Base-by-base conservation (phyloP, 345 rosid genomes). In the Laguncularia racemosa region DNA sequence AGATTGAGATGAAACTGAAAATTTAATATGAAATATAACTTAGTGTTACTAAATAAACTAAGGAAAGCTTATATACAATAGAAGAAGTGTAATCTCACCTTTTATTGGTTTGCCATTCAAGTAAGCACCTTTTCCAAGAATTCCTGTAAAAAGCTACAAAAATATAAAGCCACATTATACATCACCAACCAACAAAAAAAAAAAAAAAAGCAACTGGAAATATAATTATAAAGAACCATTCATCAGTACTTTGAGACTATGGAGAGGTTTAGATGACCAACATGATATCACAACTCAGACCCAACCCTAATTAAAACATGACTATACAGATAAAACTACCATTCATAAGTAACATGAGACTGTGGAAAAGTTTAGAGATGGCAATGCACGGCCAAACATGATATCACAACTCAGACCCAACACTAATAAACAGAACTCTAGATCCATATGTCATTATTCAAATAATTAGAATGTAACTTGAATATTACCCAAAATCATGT, bases 111-210 rank as follows among this genome's bases (percentile, higher is more conserved):
- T 82, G 20, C 89, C 96, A 72, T 89, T 87, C 62, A 89, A 64
- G 76, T 79, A 87, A 20, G 97, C 89, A 56, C 97, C 97, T 73
- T 84, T 77, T 63, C 92, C 95, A 26, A 20, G 71, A 48, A 84
- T 69, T 56, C 83, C 96, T 12, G 90, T 85, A 70, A 76, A 93
- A 47, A 93, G 86, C 97, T 93, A 67, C 73, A 75, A 14, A 47
- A 49, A 58, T 65, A 13, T 55, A 66, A 53, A 19, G 26, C 57
- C 45, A 70, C 21, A 57, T 17, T 33, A 17, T 38, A 12, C 13
- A 55, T 44, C 58, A 61, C 33, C 61, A 40, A 60, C 43, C n/a
- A n/a, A n/a, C n/a, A n/a, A 18, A 7, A 12, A 16, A 40, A 17
- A 4, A 20, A 60, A 48, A 14, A 19, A 16, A 44, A 50, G 43